Evolutionary conservation across 768 basidiomycete species (phyloP).

Genomic region (Fomitopsis pulvina): DNA sequence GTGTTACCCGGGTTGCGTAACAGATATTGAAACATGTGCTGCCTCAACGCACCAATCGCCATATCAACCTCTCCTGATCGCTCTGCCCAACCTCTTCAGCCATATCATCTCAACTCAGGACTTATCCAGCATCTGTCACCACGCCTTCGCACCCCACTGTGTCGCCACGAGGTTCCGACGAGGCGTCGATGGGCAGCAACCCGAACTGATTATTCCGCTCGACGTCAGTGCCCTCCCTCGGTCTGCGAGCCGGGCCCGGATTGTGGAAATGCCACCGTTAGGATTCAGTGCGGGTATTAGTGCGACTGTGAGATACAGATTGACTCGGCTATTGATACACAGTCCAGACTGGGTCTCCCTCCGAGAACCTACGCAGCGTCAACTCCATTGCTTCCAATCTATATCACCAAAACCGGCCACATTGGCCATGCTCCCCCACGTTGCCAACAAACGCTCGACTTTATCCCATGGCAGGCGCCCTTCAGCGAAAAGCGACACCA

Average conservation of each 20-base stretch:
- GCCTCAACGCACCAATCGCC: background rate
- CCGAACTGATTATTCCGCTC: background rate
- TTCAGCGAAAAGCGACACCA: too few species aligned
- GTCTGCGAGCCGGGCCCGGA: background rate
- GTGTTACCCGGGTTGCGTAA: background rate
- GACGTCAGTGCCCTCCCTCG: background rate
- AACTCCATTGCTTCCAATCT: background rate
- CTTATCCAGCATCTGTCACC: background rate
- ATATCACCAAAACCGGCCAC: background rate
- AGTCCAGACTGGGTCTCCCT: background rate
- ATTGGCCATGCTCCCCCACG: background rate
- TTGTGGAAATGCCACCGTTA: background rate
- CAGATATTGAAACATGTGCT: background rate
- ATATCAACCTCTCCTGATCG: background rate
- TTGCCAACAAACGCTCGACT: too few species aligned
- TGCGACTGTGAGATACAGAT: background rate
- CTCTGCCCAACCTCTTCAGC: background rate
- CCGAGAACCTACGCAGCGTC: background rate
- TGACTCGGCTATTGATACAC: conserved; percentile 4
- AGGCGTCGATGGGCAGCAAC: too few species aligned
- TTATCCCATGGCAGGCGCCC: background rate
- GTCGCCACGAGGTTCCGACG: background rate
- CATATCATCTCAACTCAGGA: background rate
- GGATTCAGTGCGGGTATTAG: background rate
- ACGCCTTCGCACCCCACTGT: background rate